Base-by-base conservation (phyloP, 1,284 basidiomycete species). In the Laetiporus sulphureus region DNA sequence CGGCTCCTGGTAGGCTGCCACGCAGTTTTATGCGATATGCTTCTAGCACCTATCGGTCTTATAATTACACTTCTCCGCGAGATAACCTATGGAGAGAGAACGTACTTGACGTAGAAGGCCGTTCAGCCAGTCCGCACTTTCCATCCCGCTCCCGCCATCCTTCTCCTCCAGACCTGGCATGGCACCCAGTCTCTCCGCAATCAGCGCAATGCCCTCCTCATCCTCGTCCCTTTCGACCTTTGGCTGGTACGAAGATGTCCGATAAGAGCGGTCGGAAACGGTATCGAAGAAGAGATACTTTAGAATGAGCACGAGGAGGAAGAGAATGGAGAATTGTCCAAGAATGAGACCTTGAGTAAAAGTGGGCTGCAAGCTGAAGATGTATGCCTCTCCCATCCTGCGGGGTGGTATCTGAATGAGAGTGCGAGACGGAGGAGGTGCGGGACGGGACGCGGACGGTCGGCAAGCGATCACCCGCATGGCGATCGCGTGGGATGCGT, bases 311-410 rank as follows among this genome's bases (percentile, higher is more conserved):
- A 66, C 68, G 23, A 90, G 70, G 22, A 91, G 68, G 38, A 79
- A 54, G 38, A 90, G 67, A 48, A 91, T 79, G 25, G 86, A 89
- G 24, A 87, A 65, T 56, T 91, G 87, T 45, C 87, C 87, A 22
- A 90, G 62, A 22, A 91, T 67, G 33, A 91, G 73, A 27, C 87
- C 87, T 58, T 90, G 87, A 0, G 87, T 89, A 61, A 91, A 91
- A 2, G 85, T 90, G 1, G 83, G 87, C 52, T 84, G 77, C 36
- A 88, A 66, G 16, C 80, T 79, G 53, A 87, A 76, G 38, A 87
- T 58, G 60, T 80, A 79, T 56, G 74, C 78, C 54, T 61, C 67
- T 45, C 69, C 69, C 80, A 83, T 83, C 21, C 38, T 38, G 40
- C 42, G 29, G 19, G 18, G 34, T 29, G 41, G 31, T 27, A 23